Evolutionary conservation across 1,139 yeast species (phyloP).

Genomic region (Suhomyces terraborum): DNA sequence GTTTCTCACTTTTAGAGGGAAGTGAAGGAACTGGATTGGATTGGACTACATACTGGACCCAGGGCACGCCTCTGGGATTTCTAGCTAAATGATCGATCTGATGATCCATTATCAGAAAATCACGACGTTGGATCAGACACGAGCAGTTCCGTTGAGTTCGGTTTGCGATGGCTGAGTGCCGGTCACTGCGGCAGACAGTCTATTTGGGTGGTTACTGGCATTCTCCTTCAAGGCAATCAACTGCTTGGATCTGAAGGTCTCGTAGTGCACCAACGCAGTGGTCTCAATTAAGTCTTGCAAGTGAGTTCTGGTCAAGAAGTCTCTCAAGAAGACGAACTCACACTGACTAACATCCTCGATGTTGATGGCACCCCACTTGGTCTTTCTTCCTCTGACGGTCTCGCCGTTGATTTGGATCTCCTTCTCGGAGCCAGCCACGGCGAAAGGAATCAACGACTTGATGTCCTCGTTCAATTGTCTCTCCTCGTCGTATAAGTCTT

Average conservation of each 20-base stretch:
- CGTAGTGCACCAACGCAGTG: conserved; percentile 86
- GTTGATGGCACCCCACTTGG: conserved; percentile 90
- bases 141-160: conserved; percentile 14
- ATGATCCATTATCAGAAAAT: not conserved
- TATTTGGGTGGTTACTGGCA: conserved; percentile 49
- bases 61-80: conserved; percentile 2
- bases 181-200: conserved; percentile 26
- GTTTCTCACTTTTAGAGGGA: not conserved
- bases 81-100: too few relatives aligned
- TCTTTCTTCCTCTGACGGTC: conserved; percentile 83
- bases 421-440: conserved; percentile 89
- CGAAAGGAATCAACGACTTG: conserved; percentile 86
- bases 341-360: conserved; percentile 94
- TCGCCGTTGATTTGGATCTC: conserved; percentile 76
- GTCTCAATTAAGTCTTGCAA: conserved; percentile 95
- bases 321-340: conserved; percentile 91
- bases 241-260: conserved; percentile 90
- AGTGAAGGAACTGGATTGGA: conserved; percentile 1
- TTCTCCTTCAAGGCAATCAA: conserved; percentile 91
- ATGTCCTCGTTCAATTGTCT: conserved; percentile 76
- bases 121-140: conserved; percentile 8
- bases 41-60: conserved; percentile 3
- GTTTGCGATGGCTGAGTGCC: conserved; percentile 8
- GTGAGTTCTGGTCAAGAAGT: conserved; percentile 92
- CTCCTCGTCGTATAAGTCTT: conserved; percentile 75